Base-by-base conservation (phyloP, 1,284 basidiomycete genomes). In the Microbotryum silenes-acaulis region DNA sequence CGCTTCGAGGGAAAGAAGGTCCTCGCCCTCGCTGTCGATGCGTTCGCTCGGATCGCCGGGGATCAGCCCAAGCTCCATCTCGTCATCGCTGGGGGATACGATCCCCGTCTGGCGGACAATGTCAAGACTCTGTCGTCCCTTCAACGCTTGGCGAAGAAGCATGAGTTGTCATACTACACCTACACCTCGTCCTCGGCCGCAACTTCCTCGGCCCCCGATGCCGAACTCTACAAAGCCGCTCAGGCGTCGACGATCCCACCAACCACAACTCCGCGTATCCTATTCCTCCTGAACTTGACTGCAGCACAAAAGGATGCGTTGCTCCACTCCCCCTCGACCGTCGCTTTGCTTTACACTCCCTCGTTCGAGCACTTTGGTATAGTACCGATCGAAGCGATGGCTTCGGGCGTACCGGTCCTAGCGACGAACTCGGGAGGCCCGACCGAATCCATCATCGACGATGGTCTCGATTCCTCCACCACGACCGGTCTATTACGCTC, bases 1-100 rank as follows among this genome's bases (percentile, higher is more conserved):
- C 87, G 94, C 1, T 98, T 96, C 72, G 94, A 98, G 77, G 84
- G 82, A 66, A 98, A 97, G 80, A 98, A 98, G 78, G 94, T 98
- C 69, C 81, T 83, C 0, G 83, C 82, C 0, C 79, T 98, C 2
- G 92, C 92, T 0, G 79, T 98, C 29, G 78, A 86, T 51, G 79
- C 93, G 0, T 97, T 94, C 70, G 84, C 87, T 6, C 48, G 54
- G 12, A 50, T 71, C 44, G 47, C 52, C 10, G 21, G 56, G 46
- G 23, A 59, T 29, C 56, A 63, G 45, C 53, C 65, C 0, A 64
- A 70, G 31, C 65, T 78, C 0, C 82, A 88, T 7, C 81, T 93
- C 0, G 83, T 92, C 2, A n/a, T 72, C 33, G 70, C 73, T 77
- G 91, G 92, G 27, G 87, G 87, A 1, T 90, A 86, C 74, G 89